Evolutionary conservation across 2,329 filamentous ascomycete species (phyloP).

Genomic region (Cladosporium sp.): DNA sequence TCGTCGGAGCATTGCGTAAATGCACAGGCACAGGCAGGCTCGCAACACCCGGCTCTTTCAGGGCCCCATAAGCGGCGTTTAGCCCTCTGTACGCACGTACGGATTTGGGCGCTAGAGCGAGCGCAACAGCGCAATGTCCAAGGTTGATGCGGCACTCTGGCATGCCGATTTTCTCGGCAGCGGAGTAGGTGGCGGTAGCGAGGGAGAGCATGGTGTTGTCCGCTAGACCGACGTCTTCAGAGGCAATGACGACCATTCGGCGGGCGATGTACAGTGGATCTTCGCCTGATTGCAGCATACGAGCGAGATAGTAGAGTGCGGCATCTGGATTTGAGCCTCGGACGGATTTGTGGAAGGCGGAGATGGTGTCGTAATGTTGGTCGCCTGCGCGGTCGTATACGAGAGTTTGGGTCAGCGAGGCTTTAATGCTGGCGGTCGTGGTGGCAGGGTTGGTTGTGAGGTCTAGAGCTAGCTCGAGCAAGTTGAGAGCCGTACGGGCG

Average conservation of each 20-base stretch:
- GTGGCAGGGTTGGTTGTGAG: slow-evolving; percentile 60
- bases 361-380: slow-evolving; percentile 96
- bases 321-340: slow-evolving; percentile 84
- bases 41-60: slow-evolving; percentile 79
- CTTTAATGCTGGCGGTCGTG: slow-evolving; percentile 73
- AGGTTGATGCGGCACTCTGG: slow-evolving; percentile 91
- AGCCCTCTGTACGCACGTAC: slow-evolving; percentile 80
- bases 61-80: slow-evolving; percentile 71
- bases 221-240: slow-evolving; percentile 86
- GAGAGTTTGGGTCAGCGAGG: slow-evolving; percentile 79
- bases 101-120: slow-evolving; percentile 77
- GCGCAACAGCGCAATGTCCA: slow-evolving; percentile 77
- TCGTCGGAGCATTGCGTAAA: slow-evolving; percentile 84
- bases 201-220: slow-evolving; percentile 79
- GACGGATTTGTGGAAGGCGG: slow-evolving; percentile 92
- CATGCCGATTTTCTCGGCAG: slow-evolving; percentile 89
- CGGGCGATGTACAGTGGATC: slow-evolving; percentile 89
- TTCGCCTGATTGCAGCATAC: slow-evolving; percentile 93
- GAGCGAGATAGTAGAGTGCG: slow-evolving; percentile 85
- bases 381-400: slow-evolving; percentile 94
- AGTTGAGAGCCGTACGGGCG: slow-evolving; percentile 84
- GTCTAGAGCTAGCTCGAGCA: slow-evolving; percentile 83
- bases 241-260: slow-evolving; percentile 89
- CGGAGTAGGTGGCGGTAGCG: slow-evolving; percentile 79
- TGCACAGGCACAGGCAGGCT: slow-evolving; percentile 79